A percentile compares a stretch with the other conserved stretches of the same genome.
Conservation (phyloP, 2,329 filamentous ascomycete genomes). For the Paramyrothecium sp. region DNA sequence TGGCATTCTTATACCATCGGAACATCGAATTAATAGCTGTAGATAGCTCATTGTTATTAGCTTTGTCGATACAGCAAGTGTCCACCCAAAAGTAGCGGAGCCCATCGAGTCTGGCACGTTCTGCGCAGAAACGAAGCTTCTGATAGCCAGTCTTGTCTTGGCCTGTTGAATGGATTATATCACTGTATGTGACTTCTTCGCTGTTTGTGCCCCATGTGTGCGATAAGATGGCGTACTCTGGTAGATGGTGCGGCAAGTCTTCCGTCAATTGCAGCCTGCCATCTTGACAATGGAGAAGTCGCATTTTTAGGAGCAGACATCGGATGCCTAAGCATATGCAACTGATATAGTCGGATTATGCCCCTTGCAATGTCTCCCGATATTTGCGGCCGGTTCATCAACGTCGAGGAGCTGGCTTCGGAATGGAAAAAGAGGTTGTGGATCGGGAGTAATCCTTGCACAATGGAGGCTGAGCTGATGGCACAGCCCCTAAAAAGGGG, state of each 20-base stretch:
- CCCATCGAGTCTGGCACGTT: slow-evolving; percentile 7
- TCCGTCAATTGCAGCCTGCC: background rate
- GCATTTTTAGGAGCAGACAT: background rate
- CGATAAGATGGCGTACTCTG: slow-evolving; percentile 17
- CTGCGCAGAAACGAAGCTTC: slow-evolving; percentile 12
- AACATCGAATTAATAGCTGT: slow-evolving; percentile 16
- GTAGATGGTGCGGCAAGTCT: slow-evolving; percentile 4
- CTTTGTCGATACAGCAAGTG: slow-evolving; percentile 15
- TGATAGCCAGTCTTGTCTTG: slow-evolving; percentile 4
- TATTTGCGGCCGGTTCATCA: no score
- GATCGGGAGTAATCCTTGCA: no score
- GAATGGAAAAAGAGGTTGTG: no score
- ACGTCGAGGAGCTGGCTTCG: no score
- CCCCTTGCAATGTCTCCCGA: no score
- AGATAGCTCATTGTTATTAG: slow-evolving; percentile 6
- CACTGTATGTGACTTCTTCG: slow-evolving; percentile 12
- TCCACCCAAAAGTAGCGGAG: slow-evolving; percentile 14
- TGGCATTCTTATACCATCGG: slow-evolving; percentile 12
- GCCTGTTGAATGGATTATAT: slow-evolving; percentile 5
- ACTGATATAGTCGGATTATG: no score
- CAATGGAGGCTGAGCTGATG: no score
- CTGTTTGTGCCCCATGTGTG: slow-evolving; percentile 16
- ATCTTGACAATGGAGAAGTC: background rate
- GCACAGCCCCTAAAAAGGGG: no score
- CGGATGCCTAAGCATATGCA: no score